phyloP scores from a whole-genome alignment of 2,329 filamentous ascomycete species.

The Coniochaeta sp. region DNA sequence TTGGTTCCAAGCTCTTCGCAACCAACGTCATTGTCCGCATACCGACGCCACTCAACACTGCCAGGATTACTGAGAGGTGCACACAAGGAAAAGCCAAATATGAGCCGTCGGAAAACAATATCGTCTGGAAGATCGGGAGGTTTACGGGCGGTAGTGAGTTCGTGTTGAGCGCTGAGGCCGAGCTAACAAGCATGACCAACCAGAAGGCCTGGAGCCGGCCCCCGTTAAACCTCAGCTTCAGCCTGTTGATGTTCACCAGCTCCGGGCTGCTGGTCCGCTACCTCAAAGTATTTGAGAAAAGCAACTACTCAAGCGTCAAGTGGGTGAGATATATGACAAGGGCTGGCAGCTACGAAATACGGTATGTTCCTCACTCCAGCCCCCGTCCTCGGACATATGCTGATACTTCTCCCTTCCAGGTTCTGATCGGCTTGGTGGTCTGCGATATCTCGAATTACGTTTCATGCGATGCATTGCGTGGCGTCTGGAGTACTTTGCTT shows the following conservation, averaged over 20 bases:
- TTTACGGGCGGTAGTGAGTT: conserved; percentile 98
- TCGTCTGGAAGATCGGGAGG: conserved; percentile 98
- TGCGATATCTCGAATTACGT: not conserved
- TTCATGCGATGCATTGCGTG: not conserved
- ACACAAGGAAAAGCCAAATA: conserved; percentile 98
- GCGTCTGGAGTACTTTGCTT: not conserved
- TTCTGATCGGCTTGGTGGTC: not conserved
- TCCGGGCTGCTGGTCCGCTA: conserved; percentile 88
- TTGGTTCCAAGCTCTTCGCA: conserved; percentile 90
- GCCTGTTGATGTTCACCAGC: conserved; percentile 95
- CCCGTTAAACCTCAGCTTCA: conserved; percentile 86
- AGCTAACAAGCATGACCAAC: conserved; percentile 93
- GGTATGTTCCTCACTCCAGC: conserved; percentile 8
- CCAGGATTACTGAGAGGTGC: conserved; percentile 84
- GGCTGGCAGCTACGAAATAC: conserved; percentile 93
- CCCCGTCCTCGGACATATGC: not conserved
- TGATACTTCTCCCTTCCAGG: not conserved
- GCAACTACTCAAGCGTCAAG: conserved; percentile 96
- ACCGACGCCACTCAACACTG: conserved; percentile 93
- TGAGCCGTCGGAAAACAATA: conserved; percentile 95
- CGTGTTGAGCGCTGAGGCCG: conserved; percentile 88
- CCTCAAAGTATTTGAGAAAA: conserved; percentile 98
- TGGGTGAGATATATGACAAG: conserved; percentile 99
- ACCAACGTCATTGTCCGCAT: conserved; percentile 94
- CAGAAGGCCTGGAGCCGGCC: conserved; percentile 96